Evolutionary conservation across 805 yeast genomes (phyloP), one percentile per base, ranked within the genome.

Genomic region (Candida mattraensis): DNA sequence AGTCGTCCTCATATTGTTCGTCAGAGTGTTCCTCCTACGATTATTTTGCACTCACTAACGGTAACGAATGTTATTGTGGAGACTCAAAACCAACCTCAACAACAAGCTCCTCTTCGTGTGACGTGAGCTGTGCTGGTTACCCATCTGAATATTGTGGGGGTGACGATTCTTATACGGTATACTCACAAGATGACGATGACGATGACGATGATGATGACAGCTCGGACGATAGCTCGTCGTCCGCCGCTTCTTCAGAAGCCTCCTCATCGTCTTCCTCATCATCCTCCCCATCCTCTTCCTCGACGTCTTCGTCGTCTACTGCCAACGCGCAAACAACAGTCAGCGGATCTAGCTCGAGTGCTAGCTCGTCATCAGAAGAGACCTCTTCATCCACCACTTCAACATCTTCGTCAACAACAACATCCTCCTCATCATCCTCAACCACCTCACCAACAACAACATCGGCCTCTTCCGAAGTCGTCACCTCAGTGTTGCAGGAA

Each of bases 61-160:
- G 87, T 7, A 50, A 66, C 17, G 56, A 59, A 13, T 85, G 95
- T 58, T 83, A 72, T 51, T 85, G 95, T 58, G 91, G 91, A 18
- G 62, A 70, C 49, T 42, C 63, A 1, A 39, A 58, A 2, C 68
- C 77, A 3, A 45, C 54, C 8, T 40, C 49, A 3, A 19, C 61
- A 11, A 53, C 59, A 3, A 42, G 52, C 26, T 52, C 55, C 9
- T 39, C 51, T 27, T 43, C 56, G 16, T 82, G 88, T 60, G 43
- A 54, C 32, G 40, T 50, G 1, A 24, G 48, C 4, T 87, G 95
- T 60, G 56, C 53, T 14, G 94, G 87, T n/a, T 87, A 71, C 59
- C 73, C 76, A 7, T 28, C 47, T 3, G 83, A 81, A 36, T 62
- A 43, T 7, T 86, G 95, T 60, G 88, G 88, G 46, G 63, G 70